Percentiles rank a stretch among this genome's conserved stretches.
These are phyloP conservation scores for Lactarius deliciosus DNA, from an alignment of 768 basidiomycete genomes.

Conservation along the genomic window DNA sequence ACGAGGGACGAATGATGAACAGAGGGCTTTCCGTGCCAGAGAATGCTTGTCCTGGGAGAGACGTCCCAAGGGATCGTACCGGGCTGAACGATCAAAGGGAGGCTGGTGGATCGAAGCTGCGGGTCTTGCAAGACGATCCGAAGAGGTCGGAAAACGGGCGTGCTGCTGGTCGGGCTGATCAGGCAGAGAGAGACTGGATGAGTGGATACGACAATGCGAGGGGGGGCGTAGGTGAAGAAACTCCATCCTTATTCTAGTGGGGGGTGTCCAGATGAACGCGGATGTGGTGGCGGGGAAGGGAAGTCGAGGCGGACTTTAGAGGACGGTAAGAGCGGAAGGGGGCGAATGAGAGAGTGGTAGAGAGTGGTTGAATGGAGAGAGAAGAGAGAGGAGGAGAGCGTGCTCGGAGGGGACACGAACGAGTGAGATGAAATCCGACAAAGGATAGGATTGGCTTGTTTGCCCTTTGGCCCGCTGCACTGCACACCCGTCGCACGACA, in stretches of 20 bases:
- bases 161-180: slow-evolving; percentile 7
- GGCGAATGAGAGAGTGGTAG: neutral
- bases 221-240: slow-evolving; percentile 14
- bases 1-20: slow-evolving; percentile 13
- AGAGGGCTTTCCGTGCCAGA: slow-evolving; percentile 15
- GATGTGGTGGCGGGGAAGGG: slow-evolving; percentile 21
- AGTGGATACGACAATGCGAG: slow-evolving; percentile 3
- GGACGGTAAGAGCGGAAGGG: slow-evolving; percentile 12
- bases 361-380: neutral
- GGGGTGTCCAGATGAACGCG: slow-evolving; percentile 20
- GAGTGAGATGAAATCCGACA: slow-evolving; percentile 28
- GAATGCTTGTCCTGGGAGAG: slow-evolving; percentile 17
- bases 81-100: slow-evolving; percentile 7
- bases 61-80: slow-evolving; percentile 28
- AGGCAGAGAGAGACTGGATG: neutral
- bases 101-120: neutral
- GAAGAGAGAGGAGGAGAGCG: slow-evolving; percentile 3
- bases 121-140: slow-evolving; percentile 19
- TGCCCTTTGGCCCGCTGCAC: slow-evolving; percentile 31
- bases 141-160: slow-evolving; percentile 19
- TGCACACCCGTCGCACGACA: slow-evolving; percentile 28
- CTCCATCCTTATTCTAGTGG: slow-evolving; percentile 16
- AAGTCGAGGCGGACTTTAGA: slow-evolving; percentile 25
- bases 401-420: slow-evolving; percentile 6
- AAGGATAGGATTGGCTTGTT: slow-evolving; percentile 29